phyloP scores from a whole-genome alignment of 108 stramenopile species.

The Mayamaea pseudoterrestris region DNA sequence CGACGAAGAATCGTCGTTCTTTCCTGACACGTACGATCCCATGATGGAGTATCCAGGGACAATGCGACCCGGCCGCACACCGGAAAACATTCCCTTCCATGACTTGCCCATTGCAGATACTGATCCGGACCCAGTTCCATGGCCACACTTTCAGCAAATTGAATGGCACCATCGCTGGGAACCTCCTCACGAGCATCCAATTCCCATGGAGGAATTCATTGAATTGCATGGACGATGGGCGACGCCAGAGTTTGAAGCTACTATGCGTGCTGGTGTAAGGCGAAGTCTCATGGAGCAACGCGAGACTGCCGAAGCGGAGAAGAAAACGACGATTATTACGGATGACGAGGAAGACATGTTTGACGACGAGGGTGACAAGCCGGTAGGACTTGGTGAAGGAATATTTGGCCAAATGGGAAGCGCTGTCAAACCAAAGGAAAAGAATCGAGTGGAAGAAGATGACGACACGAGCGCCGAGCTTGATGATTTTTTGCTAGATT shows the following conservation, averaged over 20 bases:
- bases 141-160: constrained; percentile 88
- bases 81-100: constrained; percentile 76
- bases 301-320: constrained; percentile 55
- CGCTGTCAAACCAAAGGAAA: constrained; percentile 14
- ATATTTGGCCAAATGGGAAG: constrained; percentile 58
- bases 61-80: constrained; percentile 79
- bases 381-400: constrained; percentile 38
- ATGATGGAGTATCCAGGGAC: constrained; percentile 93
- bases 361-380: constrained; percentile 35
- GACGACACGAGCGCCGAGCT: constrained; percentile 17
- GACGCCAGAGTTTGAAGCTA: constrained; percentile 70
- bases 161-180: constrained; percentile 85
- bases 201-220: constrained; percentile 78
- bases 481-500: constrained; percentile 66
- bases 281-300: constrained; percentile 48
- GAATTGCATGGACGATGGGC: constrained; percentile 72
- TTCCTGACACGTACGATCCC: constrained; percentile 73
- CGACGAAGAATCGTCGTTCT: constrained; percentile 32
- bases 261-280: constrained; percentile 65
- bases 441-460: constrained; percentile 31
- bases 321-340: constrained; percentile 51
- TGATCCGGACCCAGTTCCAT: constrained; percentile 82
- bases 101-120: constrained; percentile 62
- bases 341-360: constrained; percentile 70
- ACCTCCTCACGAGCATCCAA: constrained; percentile 61